Percentiles rank a stretch among this genome's conserved stretches.
These are phyloP conservation scores for Scleromitrula shiraiana DNA, from an alignment of 2,329 filamentous ascomycete species.

Conservation along the genomic window DNA sequence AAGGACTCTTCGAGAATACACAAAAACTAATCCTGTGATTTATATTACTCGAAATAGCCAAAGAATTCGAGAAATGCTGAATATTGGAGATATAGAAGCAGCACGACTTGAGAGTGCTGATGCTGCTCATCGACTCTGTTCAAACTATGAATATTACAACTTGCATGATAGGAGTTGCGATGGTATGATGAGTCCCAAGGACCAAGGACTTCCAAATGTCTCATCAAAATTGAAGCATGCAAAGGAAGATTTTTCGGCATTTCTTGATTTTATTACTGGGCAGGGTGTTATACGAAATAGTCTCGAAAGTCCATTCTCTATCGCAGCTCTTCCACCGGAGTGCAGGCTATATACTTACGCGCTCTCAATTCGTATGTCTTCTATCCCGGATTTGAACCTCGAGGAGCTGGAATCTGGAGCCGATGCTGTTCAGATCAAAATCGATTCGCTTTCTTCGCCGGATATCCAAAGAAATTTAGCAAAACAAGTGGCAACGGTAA, in stretches of 20 bases:
- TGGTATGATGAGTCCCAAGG: constrained; percentile 32
- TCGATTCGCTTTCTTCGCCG: constrained; percentile 45
- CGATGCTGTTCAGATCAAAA: constrained; percentile 52
- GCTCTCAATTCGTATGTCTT: constrained; percentile 51
- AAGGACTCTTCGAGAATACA: constrained; percentile 53
- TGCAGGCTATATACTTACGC: constrained; percentile 59
- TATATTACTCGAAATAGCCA: constrained; percentile 58
- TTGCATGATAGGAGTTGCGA: constrained; percentile 36
- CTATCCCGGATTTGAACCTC: constrained; percentile 45
- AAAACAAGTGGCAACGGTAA: constrained; percentile 48
- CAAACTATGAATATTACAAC: constrained; percentile 62
- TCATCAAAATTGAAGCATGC: constrained; percentile 43
- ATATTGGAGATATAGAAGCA: constrained; percentile 36
- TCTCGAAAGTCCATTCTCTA: constrained; percentile 52
- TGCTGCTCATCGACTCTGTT: constrained; percentile 38
- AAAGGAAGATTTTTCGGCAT: constrained; percentile 52
- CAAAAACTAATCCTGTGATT: constrained; percentile 59
- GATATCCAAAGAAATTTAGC: constrained; percentile 42
- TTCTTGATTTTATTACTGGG: constrained; percentile 50
- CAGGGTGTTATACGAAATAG: constrained; percentile 43
- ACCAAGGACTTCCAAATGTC: constrained; percentile 37
- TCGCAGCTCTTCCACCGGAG: constrained; percentile 51
- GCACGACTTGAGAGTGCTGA: constrained; percentile 37
- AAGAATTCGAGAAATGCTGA: constrained; percentile 47
- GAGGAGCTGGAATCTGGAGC: constrained; percentile 48